Evolutionary conservation across 768 basidiomycete genomes (phyloP).

Genomic region (Boletus vermiculosoides): DNA sequence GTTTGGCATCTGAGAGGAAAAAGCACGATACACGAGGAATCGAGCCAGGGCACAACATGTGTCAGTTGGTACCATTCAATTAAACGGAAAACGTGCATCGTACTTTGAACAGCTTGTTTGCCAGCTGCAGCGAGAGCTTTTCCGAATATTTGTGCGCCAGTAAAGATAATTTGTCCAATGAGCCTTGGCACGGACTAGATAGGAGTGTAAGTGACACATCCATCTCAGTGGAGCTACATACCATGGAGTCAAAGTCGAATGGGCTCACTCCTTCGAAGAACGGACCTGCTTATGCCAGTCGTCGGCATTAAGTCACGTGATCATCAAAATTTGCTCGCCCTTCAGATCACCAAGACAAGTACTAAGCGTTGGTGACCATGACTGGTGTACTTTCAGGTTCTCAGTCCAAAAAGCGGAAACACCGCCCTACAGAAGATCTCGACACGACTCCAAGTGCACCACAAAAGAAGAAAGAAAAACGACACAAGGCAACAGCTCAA

Average conservation of each 20-base stretch:
- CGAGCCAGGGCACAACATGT: neutral
- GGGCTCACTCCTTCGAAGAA: neutral
- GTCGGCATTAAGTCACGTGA: constrained; percentile 21
- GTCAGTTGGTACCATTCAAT: constrained; percentile 1
- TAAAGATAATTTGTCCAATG: constrained; percentile 75
- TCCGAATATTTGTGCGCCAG: constrained; percentile 80
- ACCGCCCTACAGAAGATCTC: constrained; percentile 21
- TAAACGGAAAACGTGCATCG: constrained; percentile 28
- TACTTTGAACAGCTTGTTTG: constrained; percentile 91
- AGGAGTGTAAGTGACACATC: neutral
- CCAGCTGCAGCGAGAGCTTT: constrained; percentile 91
- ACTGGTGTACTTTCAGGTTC: constrained; percentile 7
- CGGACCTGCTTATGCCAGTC: neutral
- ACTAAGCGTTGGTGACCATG: constrained; percentile 4
- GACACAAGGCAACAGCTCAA: constrained; percentile 15
- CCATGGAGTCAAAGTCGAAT: constrained; percentile 20
- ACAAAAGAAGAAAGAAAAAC: constrained; percentile 39
- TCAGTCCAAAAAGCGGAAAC: constrained; percentile 54
- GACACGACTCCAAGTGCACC: constrained; percentile 24
- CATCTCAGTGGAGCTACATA: constrained; percentile 3
- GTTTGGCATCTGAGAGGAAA: constrained; percentile 70
- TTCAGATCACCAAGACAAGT: too few species aligned
- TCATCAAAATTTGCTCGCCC: constrained; percentile 10
- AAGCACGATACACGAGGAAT: neutral
- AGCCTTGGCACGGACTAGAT: constrained; percentile 73